These are phyloP conservation scores for Daldinia caldariorum DNA, from an alignment of 495 filamentous ascomycete species.

Conservation along the genomic window DNA sequence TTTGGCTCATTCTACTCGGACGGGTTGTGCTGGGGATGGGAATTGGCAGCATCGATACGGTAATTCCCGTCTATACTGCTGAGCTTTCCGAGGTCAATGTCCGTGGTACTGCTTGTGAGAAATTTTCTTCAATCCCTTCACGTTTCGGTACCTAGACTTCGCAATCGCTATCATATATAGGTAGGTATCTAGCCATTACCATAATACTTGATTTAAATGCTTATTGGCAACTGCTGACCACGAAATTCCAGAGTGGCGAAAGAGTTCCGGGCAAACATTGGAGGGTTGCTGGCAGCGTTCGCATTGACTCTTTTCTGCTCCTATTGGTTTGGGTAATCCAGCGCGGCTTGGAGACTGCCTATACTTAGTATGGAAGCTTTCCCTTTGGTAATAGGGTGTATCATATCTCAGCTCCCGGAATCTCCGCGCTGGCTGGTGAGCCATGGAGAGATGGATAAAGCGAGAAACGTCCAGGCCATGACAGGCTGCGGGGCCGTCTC, in stretches of 20 bases:
- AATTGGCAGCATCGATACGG: slow-evolving; percentile 66
- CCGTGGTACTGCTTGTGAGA: slow-evolving; percentile 57
- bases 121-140: not conserved
- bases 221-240: not conserved
- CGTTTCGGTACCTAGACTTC: not conserved
- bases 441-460: slow-evolving; percentile 55
- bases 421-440: slow-evolving; percentile 64
- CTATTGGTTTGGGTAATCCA: slow-evolving; percentile 46
- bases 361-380: slow-evolving; percentile 68
- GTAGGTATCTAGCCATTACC: not conserved
- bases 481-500: slow-evolving; percentile 66
- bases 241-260: slow-evolving; percentile 52
- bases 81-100: slow-evolving; percentile 61
- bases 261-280: slow-evolving; percentile 69
- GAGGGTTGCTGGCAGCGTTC: slow-evolving; percentile 65
- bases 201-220: not conserved
- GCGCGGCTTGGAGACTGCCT: slow-evolving; percentile 64
- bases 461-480: slow-evolving; percentile 60
- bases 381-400: slow-evolving; percentile 58
- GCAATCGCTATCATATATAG: too few relatives aligned
- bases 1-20: slow-evolving; percentile 61
- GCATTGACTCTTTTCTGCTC: slow-evolving; percentile 51
- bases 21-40: slow-evolving; percentile 65
- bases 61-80: slow-evolving; percentile 65
- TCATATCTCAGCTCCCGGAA: slow-evolving; percentile 63